Evolutionary conservation across 495 filamentous ascomycete genomes (phyloP).

Genomic region (Saxophila tyrrhenica): DNA sequence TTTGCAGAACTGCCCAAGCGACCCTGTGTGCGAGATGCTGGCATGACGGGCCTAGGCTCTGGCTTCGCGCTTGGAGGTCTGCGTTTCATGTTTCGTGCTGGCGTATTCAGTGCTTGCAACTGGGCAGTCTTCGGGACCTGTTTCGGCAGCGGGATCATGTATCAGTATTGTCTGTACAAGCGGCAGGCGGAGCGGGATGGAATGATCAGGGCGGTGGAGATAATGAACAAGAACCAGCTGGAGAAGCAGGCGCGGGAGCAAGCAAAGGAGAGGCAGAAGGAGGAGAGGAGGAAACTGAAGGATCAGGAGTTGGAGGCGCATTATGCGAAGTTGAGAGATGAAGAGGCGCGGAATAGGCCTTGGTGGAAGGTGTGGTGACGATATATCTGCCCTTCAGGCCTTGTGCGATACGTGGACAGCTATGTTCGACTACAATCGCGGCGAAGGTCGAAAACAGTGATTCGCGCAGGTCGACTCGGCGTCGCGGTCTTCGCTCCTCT

Average conservation of each 20-base stretch:
- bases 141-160: constrained; percentile 49
- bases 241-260: constrained; percentile 45
- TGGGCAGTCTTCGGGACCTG: constrained; percentile 75
- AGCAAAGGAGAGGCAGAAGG: constrained; percentile 39
- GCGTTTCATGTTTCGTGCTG: constrained; percentile 55
- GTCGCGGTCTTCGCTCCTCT: too few relatives aligned
- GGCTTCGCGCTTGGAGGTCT: constrained; percentile 64
- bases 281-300: constrained; percentile 42
- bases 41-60: constrained; percentile 69
- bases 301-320: constrained; percentile 26
- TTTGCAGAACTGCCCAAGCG: constrained; percentile 62
- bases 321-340: constrained; percentile 8
- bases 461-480: too few relatives aligned
- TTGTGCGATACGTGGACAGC: too few relatives aligned
- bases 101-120: constrained; percentile 52
- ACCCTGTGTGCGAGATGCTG: constrained; percentile 72
- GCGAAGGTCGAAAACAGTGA: too few relatives aligned
- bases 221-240: constrained; percentile 61
- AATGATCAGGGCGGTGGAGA: constrained; percentile 67
- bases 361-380: constrained; percentile 13
- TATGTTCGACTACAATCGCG: too few relatives aligned
- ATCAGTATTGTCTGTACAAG: constrained; percentile 69
- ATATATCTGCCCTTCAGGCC: too few relatives aligned
- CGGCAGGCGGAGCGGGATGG: constrained; percentile 61
- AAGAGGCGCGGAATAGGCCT: neutral